Base-by-base conservation (phyloP, 164 flowering plant genomes). In the Cinnamomum micranthum region DNA sequence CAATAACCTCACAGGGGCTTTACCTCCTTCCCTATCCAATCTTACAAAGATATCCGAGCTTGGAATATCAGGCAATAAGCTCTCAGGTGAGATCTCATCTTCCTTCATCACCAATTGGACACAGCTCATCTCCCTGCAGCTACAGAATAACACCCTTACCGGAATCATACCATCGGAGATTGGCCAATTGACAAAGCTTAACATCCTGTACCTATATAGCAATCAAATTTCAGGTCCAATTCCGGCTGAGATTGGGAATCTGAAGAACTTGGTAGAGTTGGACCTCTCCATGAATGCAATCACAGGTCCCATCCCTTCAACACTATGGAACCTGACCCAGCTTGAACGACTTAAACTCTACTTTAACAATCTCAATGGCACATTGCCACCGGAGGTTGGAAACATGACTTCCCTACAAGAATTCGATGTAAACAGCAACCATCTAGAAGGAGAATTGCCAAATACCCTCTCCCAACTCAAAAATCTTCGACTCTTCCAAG, bases 281-380 rank as follows among this genome's bases (percentile, higher is more conserved):
- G 90, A 87, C 79, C 87, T 92, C 68, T 87, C 93, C 2, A 60
- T 5, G 11, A 91, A 92, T 80, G 75, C 73, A 7, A 80, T 91
- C 52, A 84, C 89, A 0, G 96, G 97, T 65, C 69, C 79, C 12
- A 86, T 93, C 67, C 91, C 91, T 65, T 60, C 80, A 11, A 76
- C 84, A 31, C 33, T 88, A 2, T 78, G 87, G 25, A 83, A 84
- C 47, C 77, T 88, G 2, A 64, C 80, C 10, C 79, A 74, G 50
- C 82, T 88, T 22, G 1, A 1, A 0, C 1, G 2, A n/a, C 50
- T 88, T 13, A 41, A 78, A 6, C 82, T 88, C 22, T 74, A 41
- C 69, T 0, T 9, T 41, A 88, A 86, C 80, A 68, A 79, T 24
- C 82, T 88, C 50, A 81, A 52, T 14, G 88, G 89, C 59, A 75